Conservation (phyloP, 2,329 filamentous ascomycete species). For the Dissoconium aciculare region DNA sequence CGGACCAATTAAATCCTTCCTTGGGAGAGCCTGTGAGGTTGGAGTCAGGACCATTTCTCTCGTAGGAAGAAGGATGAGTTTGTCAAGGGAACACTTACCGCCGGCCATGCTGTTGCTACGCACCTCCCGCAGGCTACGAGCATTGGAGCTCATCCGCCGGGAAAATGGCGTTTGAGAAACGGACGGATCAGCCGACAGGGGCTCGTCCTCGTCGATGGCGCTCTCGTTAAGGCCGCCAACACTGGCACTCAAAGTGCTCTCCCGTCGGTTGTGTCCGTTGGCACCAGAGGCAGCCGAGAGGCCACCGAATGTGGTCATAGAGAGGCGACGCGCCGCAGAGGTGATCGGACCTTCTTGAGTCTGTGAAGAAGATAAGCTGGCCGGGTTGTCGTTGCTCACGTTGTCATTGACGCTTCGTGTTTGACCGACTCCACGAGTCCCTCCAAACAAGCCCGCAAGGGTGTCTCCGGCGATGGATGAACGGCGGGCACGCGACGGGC, state of each 20-base stretch:
- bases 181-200: conserved; percentile 22
- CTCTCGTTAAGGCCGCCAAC: conserved; percentile 3
- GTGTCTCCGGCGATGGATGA: conserved; percentile 35
- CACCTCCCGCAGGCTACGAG: conserved; percentile 59
- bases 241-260: neutral
- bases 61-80: too few relatives aligned
- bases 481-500: conserved; percentile 27
- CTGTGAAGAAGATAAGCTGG: conserved; percentile 13
- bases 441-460: conserved; percentile 35
- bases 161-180: conserved; percentile 54
- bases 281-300: conserved; percentile 27
- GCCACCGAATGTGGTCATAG: conserved; percentile 35
- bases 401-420: conserved; percentile 20
- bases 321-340: conserved; percentile 34
- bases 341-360: conserved; percentile 33
- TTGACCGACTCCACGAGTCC: conserved; percentile 16
- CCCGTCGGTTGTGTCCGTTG: neutral
- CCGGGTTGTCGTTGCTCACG: conserved; percentile 16
- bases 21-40: conserved; percentile 49
- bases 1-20: conserved; percentile 92
- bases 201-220: conserved; percentile 41
- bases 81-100: conserved; percentile 20
- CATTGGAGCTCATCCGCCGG: conserved; percentile 80
- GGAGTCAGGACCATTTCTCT: too few relatives aligned
- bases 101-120: conserved; percentile 30